These are phyloP conservation scores for Boletus barrowsii DNA, from an alignment of 768 basidiomycete species.

Conservation along the genomic window DNA sequence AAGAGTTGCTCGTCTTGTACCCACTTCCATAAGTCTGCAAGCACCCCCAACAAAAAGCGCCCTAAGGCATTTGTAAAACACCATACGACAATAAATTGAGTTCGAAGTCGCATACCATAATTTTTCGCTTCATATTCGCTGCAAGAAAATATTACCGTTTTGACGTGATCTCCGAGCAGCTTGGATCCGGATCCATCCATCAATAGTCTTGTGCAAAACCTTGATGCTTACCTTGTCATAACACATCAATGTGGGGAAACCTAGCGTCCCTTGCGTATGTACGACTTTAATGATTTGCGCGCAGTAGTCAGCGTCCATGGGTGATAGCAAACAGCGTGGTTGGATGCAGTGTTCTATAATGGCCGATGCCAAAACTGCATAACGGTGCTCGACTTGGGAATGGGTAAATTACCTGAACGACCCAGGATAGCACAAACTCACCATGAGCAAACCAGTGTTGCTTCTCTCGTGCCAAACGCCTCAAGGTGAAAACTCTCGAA, in stretches of 20 bases:
- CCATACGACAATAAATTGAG: not conserved
- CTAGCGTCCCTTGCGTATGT: slow-evolving; percentile 84
- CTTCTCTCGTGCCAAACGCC: slow-evolving; percentile 75
- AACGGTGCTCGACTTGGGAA: slow-evolving; percentile 32
- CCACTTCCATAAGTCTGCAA: slow-evolving; percentile 81
- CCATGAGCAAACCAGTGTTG: slow-evolving; percentile 79
- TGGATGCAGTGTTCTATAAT: slow-evolving; percentile 90
- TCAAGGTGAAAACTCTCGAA: slow-evolving; percentile 70
- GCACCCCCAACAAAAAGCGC: slow-evolving; percentile 79
- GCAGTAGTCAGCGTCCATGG: slow-evolving; percentile 95
- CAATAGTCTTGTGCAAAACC: not conserved
- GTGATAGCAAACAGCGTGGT: slow-evolving; percentile 89
- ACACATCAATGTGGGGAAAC: slow-evolving; percentile 81
- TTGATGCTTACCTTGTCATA: slow-evolving; percentile 67
- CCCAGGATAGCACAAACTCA: slow-evolving; percentile 13
- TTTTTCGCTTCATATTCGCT: slow-evolving; percentile 96
- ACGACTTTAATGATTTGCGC: slow-evolving; percentile 86
- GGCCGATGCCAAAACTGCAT: slow-evolving; percentile 50
- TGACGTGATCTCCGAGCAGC: slow-evolving; percentile 83
- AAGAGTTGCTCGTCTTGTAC: slow-evolving; percentile 71
- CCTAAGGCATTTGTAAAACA: slow-evolving; percentile 42
- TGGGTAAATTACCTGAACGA: slow-evolving; percentile 6
- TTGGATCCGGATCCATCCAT: slow-evolving; percentile 29
- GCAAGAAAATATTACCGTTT: slow-evolving; percentile 84
- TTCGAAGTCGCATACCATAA: slow-evolving; percentile 56